Evolutionary conservation across 129 eudicot genomes (phyloP), one percentile per base, ranked within the genome.

Genomic region (Escallonia rubra): DNA sequence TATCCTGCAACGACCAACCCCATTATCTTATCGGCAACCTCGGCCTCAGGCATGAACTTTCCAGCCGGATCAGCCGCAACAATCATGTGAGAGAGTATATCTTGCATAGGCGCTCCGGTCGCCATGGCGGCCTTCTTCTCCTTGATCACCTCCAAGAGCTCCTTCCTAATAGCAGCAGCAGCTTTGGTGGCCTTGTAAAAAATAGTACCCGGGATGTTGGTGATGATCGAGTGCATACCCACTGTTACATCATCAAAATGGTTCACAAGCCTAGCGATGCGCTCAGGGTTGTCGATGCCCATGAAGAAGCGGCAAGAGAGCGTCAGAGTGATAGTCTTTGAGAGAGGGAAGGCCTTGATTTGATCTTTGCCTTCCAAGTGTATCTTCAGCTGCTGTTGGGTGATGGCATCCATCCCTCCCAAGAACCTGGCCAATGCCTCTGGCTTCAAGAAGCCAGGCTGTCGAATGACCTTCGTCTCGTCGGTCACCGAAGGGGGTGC

Each of bases 11-110:
- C 74, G 3, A 80, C 3, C 56, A 80, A 64, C 8, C 80, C 85
- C 80, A 79, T 79, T 3, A 75, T 66, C 48, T 79, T 74, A 45
- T 79, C 79, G 9, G 84, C 80, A 43, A 79, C 53, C 62, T 79
- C 77, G 0, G 60, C 55, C 41, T 79, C 84, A 8, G 80, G 80
- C 84, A 79, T 79, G 50, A 56, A 55, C 48, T 50, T 65, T 7
- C 85, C 80, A 23, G 8, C 54, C 5, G 77, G 58, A 23, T 75
- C 85, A 7, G 63, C 10, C 8, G 44, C 42, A 45, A 66, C 80
- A 41, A 80, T 75, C 77, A 80, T 70, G 40, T 71, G 80, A 2
- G 80, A 70, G 71, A 80, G 16, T 10, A 80, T 70, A 46, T 75
- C 85, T 3, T 56, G 69, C 74, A 66, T 41, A 0, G 69, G 54